These are phyloP conservation scores for Dactylis glomerata DNA, from an alignment of 176 grass and related monocot species.

Conservation along the genomic window DNA sequence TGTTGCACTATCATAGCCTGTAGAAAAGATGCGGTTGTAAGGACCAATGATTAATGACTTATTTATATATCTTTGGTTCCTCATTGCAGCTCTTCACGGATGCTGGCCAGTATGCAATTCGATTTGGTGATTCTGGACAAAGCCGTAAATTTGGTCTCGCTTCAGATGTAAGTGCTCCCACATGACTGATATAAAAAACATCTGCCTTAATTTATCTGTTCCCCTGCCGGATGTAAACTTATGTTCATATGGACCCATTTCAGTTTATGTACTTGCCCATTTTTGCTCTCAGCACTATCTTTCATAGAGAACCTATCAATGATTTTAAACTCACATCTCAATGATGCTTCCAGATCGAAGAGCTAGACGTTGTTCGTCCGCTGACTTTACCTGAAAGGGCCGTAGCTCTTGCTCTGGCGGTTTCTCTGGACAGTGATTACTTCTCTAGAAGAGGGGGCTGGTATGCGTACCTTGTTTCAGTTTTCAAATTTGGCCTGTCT, in stretches of 20 bases:
- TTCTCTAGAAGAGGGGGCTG: slow-evolving; percentile 86
- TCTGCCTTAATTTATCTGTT: neutral
- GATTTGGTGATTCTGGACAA: slow-evolving; percentile 64
- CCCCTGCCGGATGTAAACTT: neutral
- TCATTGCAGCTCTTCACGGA: slow-evolving; percentile 87
- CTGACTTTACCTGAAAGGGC: slow-evolving; percentile 83
- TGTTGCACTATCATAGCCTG: neutral
- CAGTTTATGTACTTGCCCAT: neutral
- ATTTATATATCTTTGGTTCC: neutral
- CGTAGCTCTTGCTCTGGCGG: slow-evolving; percentile 77
- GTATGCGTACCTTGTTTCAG: slow-evolving; percentile 41
- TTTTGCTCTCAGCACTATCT: neutral
- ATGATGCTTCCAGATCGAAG: slow-evolving; percentile 52
- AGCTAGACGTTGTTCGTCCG: slow-evolving; percentile 62
- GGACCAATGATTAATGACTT: neutral
- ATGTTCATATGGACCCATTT: neutral
- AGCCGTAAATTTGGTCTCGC: slow-evolving; percentile 17
- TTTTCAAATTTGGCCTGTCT: neutral
- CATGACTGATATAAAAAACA: neutral
- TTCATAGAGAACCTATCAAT: neutral
- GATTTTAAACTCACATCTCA: neutral
- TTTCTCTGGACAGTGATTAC: slow-evolving; percentile 84
- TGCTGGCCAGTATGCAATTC: slow-evolving; percentile 94
- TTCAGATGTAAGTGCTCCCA: slow-evolving; percentile 44
- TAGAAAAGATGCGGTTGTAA: neutral